Evolutionary conservation across 805 yeast species (phyloP).

Genomic region (Myxozyma neotropica): DNA sequence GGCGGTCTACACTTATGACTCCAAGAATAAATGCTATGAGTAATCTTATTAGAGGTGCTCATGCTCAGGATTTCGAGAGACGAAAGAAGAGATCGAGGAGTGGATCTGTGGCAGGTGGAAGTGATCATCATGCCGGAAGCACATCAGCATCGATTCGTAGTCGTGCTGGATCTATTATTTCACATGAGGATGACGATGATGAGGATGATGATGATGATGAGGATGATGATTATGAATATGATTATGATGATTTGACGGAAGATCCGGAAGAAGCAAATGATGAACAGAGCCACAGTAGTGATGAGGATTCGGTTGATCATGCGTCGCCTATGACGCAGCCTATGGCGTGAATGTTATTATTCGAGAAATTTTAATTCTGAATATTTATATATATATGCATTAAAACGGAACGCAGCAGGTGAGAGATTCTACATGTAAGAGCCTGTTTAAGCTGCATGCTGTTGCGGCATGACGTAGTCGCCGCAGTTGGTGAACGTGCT

Average conservation of each 20-base stretch:
- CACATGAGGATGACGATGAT: constrained; percentile 15
- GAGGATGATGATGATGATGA: constrained; percentile 23
- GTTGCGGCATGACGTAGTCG: constrained; percentile 3
- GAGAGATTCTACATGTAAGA: too few species aligned
- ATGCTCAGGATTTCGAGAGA: constrained; percentile 77
- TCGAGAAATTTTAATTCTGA: too few species aligned
- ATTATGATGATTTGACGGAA: constrained; percentile 21
- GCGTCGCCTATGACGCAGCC: constrained; percentile 9
- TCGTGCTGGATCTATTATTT: constrained; percentile 10
- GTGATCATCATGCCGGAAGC: background rate
- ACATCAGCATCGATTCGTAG: background rate
- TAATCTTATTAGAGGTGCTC: constrained; percentile 55
- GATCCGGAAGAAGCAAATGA: constrained; percentile 14
- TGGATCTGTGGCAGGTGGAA: background rate
- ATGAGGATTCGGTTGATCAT: constrained; percentile 3
- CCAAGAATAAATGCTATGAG: constrained; percentile 32
- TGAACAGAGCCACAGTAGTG: constrained; percentile 19
- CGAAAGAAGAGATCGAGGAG: constrained; percentile 49
- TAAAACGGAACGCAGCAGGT: too few species aligned
- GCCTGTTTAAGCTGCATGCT: too few species aligned
- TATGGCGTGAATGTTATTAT: background rate
- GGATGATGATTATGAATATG: constrained; percentile 27
- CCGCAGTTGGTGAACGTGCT: background rate
- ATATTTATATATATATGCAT: too few species aligned
- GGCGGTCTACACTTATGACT: constrained; percentile 18